Evolutionary conservation across 768 basidiomycete species (phyloP), one percentile per base, ranked within the genome.

Genomic region (Boletus reticulatus): DNA sequence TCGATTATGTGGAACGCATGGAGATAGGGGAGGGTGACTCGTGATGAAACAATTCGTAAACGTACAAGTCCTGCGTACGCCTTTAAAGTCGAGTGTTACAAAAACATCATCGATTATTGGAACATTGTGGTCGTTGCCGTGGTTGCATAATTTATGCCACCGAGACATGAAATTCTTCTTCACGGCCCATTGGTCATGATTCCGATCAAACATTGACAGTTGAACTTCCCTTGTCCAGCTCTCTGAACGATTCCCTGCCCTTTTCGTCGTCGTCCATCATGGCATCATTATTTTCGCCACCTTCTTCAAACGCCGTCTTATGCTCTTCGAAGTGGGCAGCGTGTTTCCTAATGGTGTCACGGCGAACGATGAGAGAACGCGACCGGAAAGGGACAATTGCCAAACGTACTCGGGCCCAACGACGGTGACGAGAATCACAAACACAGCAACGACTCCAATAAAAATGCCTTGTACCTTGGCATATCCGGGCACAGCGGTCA

Each of bases 391-490:
- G 16, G 19, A 51, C 1, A 20, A 20, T 5, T 29, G 39, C 1
- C 22, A 52, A n/a, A 80, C 88, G 55, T 60, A 87, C 86, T 87
- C 86, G 1, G 89, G 87, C 4, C 94, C 94, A 53, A 96, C 69
- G 59, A 92, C 74, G 13, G 87, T 87, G 63, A 91, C 79, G 65
- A 92, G 29, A 43, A 96, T 71, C 42, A 92, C 83, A 59, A 88
- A 95, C 0, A 83, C 85, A 2, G 89, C 78, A 19, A 97, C 88
- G 24, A 81, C 78, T 9, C 94, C 94, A 44, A 97, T 87, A 37
- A 98, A 78, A 65, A 98, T 94, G 39, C 89, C 91, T 75, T 92
- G 89, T 6, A 91, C 89, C 22, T 66, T 84, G 3, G 86, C 88
- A 60, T 90, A 91, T 64, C 90, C 83, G 2, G 85, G 78, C 0